These are phyloP conservation scores for Azolla pinnata DNA, from an alignment of 75 land plant species.

Conservation along the genomic window DNA sequence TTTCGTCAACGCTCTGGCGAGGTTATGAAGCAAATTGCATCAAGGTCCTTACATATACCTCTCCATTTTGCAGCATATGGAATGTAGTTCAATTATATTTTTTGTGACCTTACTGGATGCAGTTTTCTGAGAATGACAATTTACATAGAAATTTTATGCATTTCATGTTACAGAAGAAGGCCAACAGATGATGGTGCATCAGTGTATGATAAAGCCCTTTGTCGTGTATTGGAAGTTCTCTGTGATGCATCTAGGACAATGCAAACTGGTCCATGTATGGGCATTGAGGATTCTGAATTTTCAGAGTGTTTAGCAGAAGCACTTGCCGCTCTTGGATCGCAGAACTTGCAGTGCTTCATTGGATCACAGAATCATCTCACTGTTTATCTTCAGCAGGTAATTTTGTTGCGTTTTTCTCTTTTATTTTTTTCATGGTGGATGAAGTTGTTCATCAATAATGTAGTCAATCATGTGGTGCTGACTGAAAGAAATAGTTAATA, in stretches of 20 bases:
- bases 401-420: neutral
- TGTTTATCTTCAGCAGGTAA: constrained; percentile 63
- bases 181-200: constrained; percentile 53
- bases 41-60: constrained; percentile 47
- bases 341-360: constrained; percentile 61
- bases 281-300: constrained; percentile 59
- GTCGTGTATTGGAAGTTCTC: constrained; percentile 51
- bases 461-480: neutral
- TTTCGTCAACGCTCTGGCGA: constrained; percentile 91
- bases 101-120: neutral
- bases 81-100: neutral
- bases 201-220: constrained; percentile 59
- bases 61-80: no score
- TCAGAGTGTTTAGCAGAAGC: constrained; percentile 75
- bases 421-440: neutral
- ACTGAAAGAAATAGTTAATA: neutral
- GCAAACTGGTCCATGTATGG: constrained; percentile 21
- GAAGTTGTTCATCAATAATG: neutral
- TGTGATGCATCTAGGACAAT: constrained; percentile 27
- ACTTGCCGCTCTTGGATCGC: constrained; percentile 66
- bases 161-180: constrained; percentile 90
- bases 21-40: constrained; percentile 64
- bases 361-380: constrained; percentile 30
- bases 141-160: neutral
- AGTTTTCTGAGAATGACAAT: neutral